Percentiles rank a stretch among this genome's conserved stretches.
Conservation (phyloP, 2,329 filamentous ascomycete genomes). For the Calonectria hawksworthii region DNA sequence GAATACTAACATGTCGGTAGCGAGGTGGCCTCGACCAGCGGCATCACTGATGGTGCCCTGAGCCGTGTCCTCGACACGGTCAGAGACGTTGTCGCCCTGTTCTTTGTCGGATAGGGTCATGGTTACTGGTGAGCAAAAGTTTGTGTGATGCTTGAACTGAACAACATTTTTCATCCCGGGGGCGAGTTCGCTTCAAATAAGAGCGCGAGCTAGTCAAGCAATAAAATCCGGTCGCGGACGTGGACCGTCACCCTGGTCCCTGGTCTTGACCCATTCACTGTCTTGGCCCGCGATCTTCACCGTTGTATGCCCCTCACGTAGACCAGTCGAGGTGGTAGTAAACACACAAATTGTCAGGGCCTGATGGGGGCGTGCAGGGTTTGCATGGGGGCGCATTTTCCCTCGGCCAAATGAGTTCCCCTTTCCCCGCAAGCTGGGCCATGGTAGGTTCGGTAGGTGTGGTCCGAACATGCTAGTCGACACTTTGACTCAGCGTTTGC, state of each 20-base stretch:
- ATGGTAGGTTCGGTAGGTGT: slow-evolving; percentile 7
- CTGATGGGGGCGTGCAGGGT: slow-evolving; percentile 14
- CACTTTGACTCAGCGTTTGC: slow-evolving; percentile 9
- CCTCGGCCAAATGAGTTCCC: slow-evolving; percentile 23
- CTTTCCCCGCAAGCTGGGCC: slow-evolving; percentile 18
- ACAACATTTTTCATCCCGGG: slow-evolving; percentile 21
- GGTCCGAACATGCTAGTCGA: neutral
- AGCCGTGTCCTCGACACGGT: slow-evolving; percentile 34
- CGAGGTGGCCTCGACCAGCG: slow-evolving; percentile 39
- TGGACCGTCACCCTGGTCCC: slow-evolving; percentile 32
- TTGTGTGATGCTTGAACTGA: slow-evolving; percentile 9
- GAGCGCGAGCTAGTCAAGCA: slow-evolving; percentile 12
- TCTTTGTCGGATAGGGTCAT: slow-evolving; percentile 42
- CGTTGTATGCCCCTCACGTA: slow-evolving; percentile 38
- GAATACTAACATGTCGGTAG: slow-evolving; percentile 43
- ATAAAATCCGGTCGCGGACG: slow-evolving; percentile 40
- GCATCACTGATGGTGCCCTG: slow-evolving; percentile 36
- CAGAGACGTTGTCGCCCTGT: slow-evolving; percentile 38
- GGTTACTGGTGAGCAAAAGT: slow-evolving; percentile 5
- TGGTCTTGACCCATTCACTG: neutral
- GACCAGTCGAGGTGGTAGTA: neutral
- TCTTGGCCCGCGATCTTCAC: slow-evolving; percentile 16
- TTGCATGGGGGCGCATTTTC: slow-evolving; percentile 1
- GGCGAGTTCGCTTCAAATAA: slow-evolving; percentile 36
- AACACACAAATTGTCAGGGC: slow-evolving; percentile 13